Conservation (phyloP, 805 yeast species). For the Ogataea haglerorum region DNA sequence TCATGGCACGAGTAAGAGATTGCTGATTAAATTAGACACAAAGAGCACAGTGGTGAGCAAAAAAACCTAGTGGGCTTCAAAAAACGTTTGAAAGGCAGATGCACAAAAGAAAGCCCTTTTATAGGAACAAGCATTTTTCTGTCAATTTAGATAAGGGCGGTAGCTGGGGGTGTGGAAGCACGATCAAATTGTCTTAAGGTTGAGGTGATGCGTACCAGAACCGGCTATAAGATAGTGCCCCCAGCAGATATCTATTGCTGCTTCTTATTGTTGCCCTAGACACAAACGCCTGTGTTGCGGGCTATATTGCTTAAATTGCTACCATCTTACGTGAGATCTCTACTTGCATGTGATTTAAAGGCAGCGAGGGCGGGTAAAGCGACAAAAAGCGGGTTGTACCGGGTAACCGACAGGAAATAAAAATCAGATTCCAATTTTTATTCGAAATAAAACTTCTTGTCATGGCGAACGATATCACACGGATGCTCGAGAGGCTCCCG, state of each 20-base stretch:
- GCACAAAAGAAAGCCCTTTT: constrained; percentile 3
- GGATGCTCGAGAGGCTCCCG: constrained; percentile 31
- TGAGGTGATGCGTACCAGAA: neutral
- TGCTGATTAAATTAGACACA: neutral
- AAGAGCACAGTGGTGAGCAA: constrained; percentile 1
- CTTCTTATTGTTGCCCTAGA: neutral
- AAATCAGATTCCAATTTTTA: too few species aligned
- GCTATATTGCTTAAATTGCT: neutral
- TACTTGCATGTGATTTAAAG: constrained; percentile 4
- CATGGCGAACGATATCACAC: constrained; percentile 30
- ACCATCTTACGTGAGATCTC: constrained; percentile 1
- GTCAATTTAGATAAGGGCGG: constrained; percentile 10
- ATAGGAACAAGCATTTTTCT: constrained; percentile 4
- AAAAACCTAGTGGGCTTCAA: neutral
- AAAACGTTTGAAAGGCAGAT: neutral
- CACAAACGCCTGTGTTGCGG: neutral
- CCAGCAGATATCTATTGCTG: neutral
- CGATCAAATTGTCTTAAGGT: neutral
- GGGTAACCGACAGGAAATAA: neutral
- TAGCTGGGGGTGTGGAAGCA: neutral
- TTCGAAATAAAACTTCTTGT: neutral
- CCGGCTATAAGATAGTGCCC: neutral
- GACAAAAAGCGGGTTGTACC: neutral
- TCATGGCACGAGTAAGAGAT: constrained; percentile 4
- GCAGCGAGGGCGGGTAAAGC: constrained; percentile 1